phyloP scores from a whole-genome alignment of 208 protist species.

The Leishmania guyanensis region DNA sequence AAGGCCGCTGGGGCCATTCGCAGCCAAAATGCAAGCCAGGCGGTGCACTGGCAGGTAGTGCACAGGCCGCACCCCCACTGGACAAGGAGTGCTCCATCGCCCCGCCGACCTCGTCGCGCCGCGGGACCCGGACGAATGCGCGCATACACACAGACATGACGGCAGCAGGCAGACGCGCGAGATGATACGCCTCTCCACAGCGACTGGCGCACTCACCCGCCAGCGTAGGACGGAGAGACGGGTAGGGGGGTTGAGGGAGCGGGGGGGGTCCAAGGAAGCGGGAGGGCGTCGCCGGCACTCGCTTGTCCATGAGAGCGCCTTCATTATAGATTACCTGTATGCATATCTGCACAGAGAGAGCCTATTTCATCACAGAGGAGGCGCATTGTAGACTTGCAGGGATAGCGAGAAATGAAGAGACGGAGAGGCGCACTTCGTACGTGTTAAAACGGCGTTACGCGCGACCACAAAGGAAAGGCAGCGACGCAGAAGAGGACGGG shows the following conservation, averaged over 20 bases:
- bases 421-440: neutral
- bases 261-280: neutral
- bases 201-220: neutral
- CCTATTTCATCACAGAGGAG: no score
- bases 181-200: neutral
- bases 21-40: neutral
- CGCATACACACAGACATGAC: no score
- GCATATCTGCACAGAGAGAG: neutral
- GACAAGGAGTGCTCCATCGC: neutral
- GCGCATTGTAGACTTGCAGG: neutral
- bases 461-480: no score
- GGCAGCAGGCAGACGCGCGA: neutral
- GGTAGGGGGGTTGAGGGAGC: neutral
- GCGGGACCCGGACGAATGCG: neutral
- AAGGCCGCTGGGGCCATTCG: neutral
- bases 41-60: neutral
- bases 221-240: neutral
- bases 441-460: neutral
- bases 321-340: neutral
- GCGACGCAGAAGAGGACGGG: neutral
- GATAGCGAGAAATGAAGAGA: neutral
- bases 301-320: neutral
- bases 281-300: neutral
- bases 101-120: neutral
- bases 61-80: neutral